phyloP scores from a whole-genome alignment of 2,329 filamentous ascomycete species.

The Purpureocillium takamizusanense region DNA sequence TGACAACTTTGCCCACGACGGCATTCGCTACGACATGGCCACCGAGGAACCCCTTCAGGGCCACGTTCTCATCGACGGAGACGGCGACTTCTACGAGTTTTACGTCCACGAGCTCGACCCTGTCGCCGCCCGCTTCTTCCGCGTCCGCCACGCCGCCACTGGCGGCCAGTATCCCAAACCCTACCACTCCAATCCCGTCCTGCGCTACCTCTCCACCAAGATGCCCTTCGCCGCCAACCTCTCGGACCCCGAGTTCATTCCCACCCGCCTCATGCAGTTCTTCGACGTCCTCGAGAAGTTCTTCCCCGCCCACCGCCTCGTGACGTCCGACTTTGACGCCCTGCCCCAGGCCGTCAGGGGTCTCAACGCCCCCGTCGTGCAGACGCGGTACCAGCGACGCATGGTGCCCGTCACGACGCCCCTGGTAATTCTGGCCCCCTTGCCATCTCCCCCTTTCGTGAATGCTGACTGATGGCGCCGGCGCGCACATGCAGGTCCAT shows the following conservation, averaged over 20 bases:
- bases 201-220: slow-evolving; percentile 52
- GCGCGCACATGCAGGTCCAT: slow-evolving; percentile 60
- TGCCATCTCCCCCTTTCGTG: neutral
- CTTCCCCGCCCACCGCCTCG: slow-evolving; percentile 81
- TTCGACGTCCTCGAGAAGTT: slow-evolving; percentile 82
- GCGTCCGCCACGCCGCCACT: slow-evolving; percentile 72
- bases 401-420: slow-evolving; percentile 88
- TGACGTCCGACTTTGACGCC: slow-evolving; percentile 84
- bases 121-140: slow-evolving; percentile 70
- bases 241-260: slow-evolving; percentile 82
- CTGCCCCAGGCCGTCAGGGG: slow-evolving; percentile 77
- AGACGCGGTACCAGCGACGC: slow-evolving; percentile 79
- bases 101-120: slow-evolving; percentile 77
- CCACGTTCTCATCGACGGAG: slow-evolving; percentile 72
- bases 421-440: slow-evolving; percentile 58
- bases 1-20: slow-evolving; percentile 96
- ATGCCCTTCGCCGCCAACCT: slow-evolving; percentile 69
- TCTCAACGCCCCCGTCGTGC: slow-evolving; percentile 88
- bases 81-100: slow-evolving; percentile 92
- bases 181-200: slow-evolving; percentile 40
- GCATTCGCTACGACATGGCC: slow-evolving; percentile 76
- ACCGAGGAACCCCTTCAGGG: slow-evolving; percentile 83
- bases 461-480: too few relatives aligned
- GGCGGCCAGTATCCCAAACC: slow-evolving; percentile 55
- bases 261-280: slow-evolving; percentile 91